Conservation (phyloP, 192 early-diverging fungal species). For the Dissophora ornata region DNA sequence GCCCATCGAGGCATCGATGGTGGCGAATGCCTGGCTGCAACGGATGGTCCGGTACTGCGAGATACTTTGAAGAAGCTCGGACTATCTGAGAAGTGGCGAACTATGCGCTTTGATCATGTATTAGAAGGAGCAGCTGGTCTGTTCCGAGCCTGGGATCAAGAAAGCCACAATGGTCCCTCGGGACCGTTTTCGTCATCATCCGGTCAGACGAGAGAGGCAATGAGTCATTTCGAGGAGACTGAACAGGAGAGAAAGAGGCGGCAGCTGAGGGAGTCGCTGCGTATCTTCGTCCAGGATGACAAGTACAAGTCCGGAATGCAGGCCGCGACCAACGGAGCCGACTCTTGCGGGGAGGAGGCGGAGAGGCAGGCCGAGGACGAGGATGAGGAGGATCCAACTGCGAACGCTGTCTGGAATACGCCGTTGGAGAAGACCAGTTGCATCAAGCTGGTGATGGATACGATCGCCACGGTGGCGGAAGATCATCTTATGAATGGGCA, state of each 20-base stretch:
- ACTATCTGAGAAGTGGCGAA: conserved; percentile 35
- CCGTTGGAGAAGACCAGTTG: conserved; percentile 62
- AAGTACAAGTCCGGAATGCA: conserved; percentile 25
- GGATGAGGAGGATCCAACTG: conserved; percentile 14
- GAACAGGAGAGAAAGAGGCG: conserved; percentile 39
- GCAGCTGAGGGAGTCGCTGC: conserved; percentile 42
- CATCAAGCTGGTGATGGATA: conserved; percentile 59
- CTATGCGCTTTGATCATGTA: conserved; percentile 38
- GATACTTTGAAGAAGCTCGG: conserved; percentile 53
- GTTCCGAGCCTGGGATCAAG: conserved; percentile 47
- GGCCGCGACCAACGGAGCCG: background rate
- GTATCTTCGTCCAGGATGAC: conserved; percentile 39
- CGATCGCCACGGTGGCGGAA: conserved; percentile 55
- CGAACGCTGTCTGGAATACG: conserved; percentile 46
- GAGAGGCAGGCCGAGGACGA: conserved; percentile 14
- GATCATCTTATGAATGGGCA: conserved; percentile 50
- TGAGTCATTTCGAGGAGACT: conserved; percentile 15
- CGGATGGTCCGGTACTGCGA: conserved; percentile 33
- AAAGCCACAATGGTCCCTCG: background rate
- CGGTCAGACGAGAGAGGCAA: background rate
- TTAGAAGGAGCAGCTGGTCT: conserved; percentile 42
- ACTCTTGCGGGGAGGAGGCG: background rate
- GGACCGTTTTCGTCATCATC: background rate
- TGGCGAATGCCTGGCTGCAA: conserved; percentile 49
- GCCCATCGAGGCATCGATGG: conserved; percentile 55